Evolutionary conservation across 163 green algal genomes (phyloP).

Genomic region (Scenedesmus sp.): DNA sequence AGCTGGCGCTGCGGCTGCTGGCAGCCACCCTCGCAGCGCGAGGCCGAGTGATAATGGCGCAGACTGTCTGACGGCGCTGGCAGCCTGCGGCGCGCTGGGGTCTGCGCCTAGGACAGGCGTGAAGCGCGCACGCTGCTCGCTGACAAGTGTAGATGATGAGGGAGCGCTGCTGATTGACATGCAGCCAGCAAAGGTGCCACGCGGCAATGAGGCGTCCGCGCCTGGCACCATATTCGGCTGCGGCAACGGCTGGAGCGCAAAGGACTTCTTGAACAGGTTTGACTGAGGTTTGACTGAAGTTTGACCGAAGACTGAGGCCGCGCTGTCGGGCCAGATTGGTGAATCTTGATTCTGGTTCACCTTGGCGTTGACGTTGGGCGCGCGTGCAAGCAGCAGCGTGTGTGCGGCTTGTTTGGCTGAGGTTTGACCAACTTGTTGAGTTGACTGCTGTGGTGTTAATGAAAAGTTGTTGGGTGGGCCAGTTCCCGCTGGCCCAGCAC

Average conservation of each 20-base stretch:
- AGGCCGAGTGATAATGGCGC: background rate
- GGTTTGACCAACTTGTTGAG: background rate
- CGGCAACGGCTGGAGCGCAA: background rate
- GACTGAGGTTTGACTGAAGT: background rate
- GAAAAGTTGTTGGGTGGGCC: background rate
- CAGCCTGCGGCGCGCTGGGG: background rate
- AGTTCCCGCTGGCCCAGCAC: background rate
- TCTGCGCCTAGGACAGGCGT: background rate
- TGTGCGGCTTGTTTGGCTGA: background rate
- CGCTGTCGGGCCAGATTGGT: too few relatives aligned
- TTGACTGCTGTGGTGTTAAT: too few relatives aligned
- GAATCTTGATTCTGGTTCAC: too few relatives aligned
- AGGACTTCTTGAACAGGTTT: constrained; percentile 25
- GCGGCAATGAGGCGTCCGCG: background rate
- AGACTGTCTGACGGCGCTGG: background rate
- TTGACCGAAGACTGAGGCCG: background rate
- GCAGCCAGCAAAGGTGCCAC: constrained; percentile 16
- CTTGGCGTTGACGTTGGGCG: too few relatives aligned
- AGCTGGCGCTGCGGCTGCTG: background rate
- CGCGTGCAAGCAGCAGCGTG: too few relatives aligned
- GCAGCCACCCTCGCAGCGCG: background rate
- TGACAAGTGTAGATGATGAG: constrained; percentile 14
- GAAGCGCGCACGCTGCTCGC: constrained; percentile 13
- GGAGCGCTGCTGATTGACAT: constrained; percentile 29
- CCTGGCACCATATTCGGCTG: background rate